Evolutionary conservation across 352 stramenopile species (phyloP).

Genomic region (Pythium rhizo-oryzae): DNA sequence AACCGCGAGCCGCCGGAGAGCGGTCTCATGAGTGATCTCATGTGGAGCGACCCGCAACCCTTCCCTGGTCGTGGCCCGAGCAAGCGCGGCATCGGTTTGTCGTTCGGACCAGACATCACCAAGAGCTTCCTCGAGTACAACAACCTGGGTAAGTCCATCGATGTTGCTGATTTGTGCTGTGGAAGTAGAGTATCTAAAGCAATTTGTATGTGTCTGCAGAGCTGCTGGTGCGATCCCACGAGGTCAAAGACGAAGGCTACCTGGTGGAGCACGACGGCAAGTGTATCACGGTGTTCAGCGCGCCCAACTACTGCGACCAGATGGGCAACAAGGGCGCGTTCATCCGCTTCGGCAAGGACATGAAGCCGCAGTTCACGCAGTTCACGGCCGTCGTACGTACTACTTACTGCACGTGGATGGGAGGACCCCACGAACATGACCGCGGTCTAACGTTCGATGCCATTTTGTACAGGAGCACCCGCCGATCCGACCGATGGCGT

Average conservation of each 20-base stretch:
- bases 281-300: slow-evolving; percentile 99
- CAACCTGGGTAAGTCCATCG: slow-evolving; percentile 77
- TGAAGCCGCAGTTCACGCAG: slow-evolving; percentile 96
- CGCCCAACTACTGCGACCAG: slow-evolving; percentile 99
- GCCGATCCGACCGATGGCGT: slow-evolving; percentile 90
- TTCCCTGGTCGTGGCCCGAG: slow-evolving; percentile 94
- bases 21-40: slow-evolving; percentile 92
- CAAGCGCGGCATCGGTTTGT: slow-evolving; percentile 97
- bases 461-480: slow-evolving; percentile 66
- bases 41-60: slow-evolving; percentile 97
- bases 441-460: too few species aligned
- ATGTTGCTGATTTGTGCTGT: too few species aligned
- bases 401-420: neutral
- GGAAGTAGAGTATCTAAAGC: too few species aligned
- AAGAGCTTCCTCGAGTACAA: slow-evolving; percentile 96
- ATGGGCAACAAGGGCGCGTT: slow-evolving; percentile 99
- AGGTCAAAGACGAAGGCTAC: slow-evolving; percentile 99
- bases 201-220: slow-evolving; percentile 51
- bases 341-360: slow-evolving; percentile 96
- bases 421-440: too few species aligned
- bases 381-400: slow-evolving; percentile 91
- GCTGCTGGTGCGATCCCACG: slow-evolving; percentile 97
- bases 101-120: slow-evolving; percentile 98
- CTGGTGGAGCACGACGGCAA: slow-evolving; percentile 99
- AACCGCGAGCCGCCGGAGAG: slow-evolving; percentile 95